phyloP scores from a whole-genome alignment of 805 yeast species.

The Hanseniaspora meyeri region DNA sequence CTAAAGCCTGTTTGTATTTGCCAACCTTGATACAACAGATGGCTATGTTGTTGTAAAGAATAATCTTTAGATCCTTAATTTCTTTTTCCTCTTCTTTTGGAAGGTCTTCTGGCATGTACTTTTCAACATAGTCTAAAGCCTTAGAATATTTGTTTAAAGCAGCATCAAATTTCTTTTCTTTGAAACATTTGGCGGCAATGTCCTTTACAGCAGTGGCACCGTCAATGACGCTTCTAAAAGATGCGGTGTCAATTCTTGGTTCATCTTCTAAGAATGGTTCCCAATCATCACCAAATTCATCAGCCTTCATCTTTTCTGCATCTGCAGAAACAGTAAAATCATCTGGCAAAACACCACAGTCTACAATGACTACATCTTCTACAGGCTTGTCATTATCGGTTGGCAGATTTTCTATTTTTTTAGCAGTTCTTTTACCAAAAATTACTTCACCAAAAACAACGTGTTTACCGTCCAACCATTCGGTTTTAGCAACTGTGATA shows the following conservation, averaged over 20 bases:
- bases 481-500: constrained; percentile 61
- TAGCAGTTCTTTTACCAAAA: constrained; percentile 66
- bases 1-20: constrained; percentile 41
- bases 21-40: constrained; percentile 57
- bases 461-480: constrained; percentile 71
- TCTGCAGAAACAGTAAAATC: constrained; percentile 39
- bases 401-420: constrained; percentile 59
- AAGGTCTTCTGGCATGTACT: constrained; percentile 38
- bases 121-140: constrained; percentile 55
- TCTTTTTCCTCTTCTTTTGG: constrained; percentile 38
- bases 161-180: constrained; percentile 42
- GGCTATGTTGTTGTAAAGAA: constrained; percentile 56
- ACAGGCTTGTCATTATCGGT: constrained; percentile 63
- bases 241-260: constrained; percentile 43
- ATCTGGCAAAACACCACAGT: constrained; percentile 64
- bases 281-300: constrained; percentile 74
- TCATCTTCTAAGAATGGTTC: constrained; percentile 71
- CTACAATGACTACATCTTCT: constrained; percentile 55
- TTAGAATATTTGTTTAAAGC: constrained; percentile 63
- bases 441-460: constrained; percentile 90
- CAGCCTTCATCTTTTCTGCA: constrained; percentile 40
- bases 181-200: constrained; percentile 66
- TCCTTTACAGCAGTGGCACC: constrained; percentile 58
- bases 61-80: constrained; percentile 25
- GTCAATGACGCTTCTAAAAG: constrained; percentile 53